Base-by-base conservation (phyloP, 192 early-diverging fungal genomes). In the Piromyces sp. region DNA sequence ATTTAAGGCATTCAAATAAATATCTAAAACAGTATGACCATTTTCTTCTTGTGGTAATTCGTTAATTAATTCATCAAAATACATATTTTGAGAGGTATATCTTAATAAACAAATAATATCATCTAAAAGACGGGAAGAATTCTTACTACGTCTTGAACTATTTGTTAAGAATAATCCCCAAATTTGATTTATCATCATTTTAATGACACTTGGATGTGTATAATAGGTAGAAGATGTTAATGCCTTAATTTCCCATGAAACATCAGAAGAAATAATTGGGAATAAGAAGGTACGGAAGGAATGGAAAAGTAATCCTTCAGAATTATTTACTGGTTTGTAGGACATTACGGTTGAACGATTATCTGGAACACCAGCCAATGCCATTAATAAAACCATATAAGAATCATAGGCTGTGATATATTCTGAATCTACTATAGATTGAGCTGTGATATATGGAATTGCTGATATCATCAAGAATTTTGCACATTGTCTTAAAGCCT, bases 201-300 rank as follows among this genome's bases (percentile, higher is more conserved):
- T 85, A 30, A 87, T 83, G 13, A 89, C 80, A 79, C 82, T 83
- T 12, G 82, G 82, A 79, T 89, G 88, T 30, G 86, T 81, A 81
- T 86, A 89, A 81, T 88, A 89, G 9, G 83, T 81, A 17, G 85
- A 80, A 31, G 81, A 51, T 9, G 84, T 81, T 30, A 89, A 84
- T 2, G 86, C 84, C 5, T 87, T 87, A 80, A 88, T 85, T 79
- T 89, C 88, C 87, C 87, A 89, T 16, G n/a, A 31, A 58, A 88
- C 86, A 37, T 89, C 88, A 13, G 87, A 85, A 81, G 83, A 86
- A 30, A 89, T 78, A 80, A 81, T 81, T 22, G 87, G 87, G 26
- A 82, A 79, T 1, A 87, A 42, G 37, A 86, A 87, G 81, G 83
- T 81, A 38, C 83, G 81, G 33, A 87, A 87, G 30, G 84, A 82